Evolutionary conservation across 176 grass and related monocot species (phyloP).

Genomic region (Musa schizocarpa): DNA sequence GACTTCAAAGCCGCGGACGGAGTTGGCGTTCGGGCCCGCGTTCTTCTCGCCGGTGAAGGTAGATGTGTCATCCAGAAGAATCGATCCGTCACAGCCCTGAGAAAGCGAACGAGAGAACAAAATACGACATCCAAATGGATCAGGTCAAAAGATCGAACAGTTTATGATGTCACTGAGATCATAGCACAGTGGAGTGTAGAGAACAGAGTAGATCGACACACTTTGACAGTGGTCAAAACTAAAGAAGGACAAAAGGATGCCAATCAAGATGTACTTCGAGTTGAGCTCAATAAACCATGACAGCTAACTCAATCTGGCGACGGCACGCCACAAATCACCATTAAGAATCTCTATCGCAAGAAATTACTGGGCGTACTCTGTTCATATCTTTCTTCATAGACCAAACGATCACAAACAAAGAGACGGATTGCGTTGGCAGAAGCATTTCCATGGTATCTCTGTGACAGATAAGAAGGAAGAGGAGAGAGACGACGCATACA

Average conservation of each 20-base stretch:
- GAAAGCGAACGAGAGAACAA: background rate
- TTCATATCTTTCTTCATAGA: too few species aligned
- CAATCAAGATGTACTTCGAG: background rate
- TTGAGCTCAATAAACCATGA: too few species aligned
- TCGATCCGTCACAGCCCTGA: slow-evolving; percentile 74
- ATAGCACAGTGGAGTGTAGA: too few species aligned
- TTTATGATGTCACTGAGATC: background rate
- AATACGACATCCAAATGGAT: too few species aligned
- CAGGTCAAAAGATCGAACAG: background rate
- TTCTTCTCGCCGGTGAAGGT: slow-evolving; percentile 61
- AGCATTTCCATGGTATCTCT: too few species aligned
- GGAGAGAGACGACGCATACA: slow-evolving; percentile 3
- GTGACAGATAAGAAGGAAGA: too few species aligned
- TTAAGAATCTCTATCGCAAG: too few species aligned
- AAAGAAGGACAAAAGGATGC: background rate
- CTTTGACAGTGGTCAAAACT: background rate
- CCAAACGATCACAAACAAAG: too few species aligned
- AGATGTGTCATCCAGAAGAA: slow-evolving; percentile 53
- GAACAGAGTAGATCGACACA: background rate
- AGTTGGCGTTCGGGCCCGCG: slow-evolving; percentile 63
- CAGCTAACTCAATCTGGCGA: too few species aligned
- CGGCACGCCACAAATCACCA: too few species aligned
- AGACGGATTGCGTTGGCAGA: too few species aligned
- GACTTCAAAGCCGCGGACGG: slow-evolving; percentile 62
- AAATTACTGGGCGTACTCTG: too few species aligned